Conservation (phyloP, 1,284 basidiomycete species). For the Thelephora terrestris region DNA sequence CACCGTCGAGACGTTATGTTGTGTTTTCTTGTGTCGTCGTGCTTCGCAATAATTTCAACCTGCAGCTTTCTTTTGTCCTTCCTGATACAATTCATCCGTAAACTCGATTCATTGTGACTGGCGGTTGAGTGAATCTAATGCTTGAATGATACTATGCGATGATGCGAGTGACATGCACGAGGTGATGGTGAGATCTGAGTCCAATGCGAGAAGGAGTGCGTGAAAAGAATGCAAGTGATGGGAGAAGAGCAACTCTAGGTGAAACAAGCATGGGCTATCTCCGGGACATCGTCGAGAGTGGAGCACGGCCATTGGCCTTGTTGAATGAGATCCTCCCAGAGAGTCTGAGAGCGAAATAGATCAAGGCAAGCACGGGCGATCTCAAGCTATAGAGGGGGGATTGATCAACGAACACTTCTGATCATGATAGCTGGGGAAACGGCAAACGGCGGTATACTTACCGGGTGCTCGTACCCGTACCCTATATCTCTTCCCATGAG, state of each 20-base stretch:
- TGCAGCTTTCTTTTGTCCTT: no score
- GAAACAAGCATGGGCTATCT: not conserved
- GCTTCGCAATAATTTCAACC: no score
- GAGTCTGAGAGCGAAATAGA: conserved; percentile 42
- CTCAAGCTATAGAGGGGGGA: conserved; percentile 30
- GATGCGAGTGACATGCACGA: no score
- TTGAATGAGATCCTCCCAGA: conserved; percentile 38
- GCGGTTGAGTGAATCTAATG: no score
- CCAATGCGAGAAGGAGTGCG: no score
- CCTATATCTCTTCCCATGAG: conserved; percentile 45
- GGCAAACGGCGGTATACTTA: conserved; percentile 20
- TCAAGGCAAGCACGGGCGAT: conserved; percentile 42
- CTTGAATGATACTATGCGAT: no score
- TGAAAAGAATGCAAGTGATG: not conserved
- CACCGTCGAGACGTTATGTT: no score
- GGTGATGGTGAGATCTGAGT: no score
- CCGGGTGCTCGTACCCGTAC: conserved; percentile 38
- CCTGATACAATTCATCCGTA: no score
- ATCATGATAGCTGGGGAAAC: not conserved
- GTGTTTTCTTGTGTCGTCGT: no score
- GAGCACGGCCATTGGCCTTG: conserved; percentile 47
- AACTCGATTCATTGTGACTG: no score
- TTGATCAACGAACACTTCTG: no score
- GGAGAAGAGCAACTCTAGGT: not conserved
- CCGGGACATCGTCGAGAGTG: conserved; percentile 5